Base-by-base conservation (phyloP, 805 yeast genomes). In the Kodamaea leandrae region DNA sequence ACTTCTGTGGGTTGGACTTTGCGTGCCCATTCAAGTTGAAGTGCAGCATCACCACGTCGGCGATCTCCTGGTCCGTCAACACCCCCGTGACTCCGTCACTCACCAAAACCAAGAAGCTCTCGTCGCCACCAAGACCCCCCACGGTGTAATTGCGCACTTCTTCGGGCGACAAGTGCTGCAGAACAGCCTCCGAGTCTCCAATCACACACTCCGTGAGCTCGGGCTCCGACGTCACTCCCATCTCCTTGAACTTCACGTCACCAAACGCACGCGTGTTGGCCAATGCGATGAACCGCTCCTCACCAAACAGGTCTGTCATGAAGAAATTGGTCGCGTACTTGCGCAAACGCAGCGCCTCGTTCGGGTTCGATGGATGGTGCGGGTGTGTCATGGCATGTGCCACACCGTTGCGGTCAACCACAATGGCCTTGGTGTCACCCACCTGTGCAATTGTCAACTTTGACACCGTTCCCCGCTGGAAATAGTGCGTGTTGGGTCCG, bases 221-320 rank as follows among this genome's bases (percentile, higher is more conserved):
- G 0, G 99, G 99, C 64, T 93, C 98, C 10, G 96, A 87, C 0
- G 90, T 73, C 1, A 93, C 80, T 0, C 99, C 99, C 57, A 80
- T 77, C 26, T 82, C 72, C 61, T 93, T 93, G 40, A 81, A 95
- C 18, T 73, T 68, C 12, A 82, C 54, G 63, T 93, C 99, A 29
- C 99, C 99, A 72, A 93, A 93, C 1, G 96, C 74, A 49, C 99
- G 74, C 1, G 99, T 93, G 55, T 93, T 93, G 16, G 97, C 96
- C 56, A 81, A 83, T 48, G 80, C 76, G 26, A 85, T 77, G 53
- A 82, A 90, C 43, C 98, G 60, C 55, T 85, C 87, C 54, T 89
- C 95, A 5, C 99, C 99, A 67, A 90, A 91, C 3, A 96, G 83
- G 58, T 91, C 98, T 5, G 85, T 80, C 81, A 78, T 77, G 55